phyloP scores from a whole-genome alignment of 2,329 filamentous ascomycete species.

The Stemphylium vesicarium region DNA sequence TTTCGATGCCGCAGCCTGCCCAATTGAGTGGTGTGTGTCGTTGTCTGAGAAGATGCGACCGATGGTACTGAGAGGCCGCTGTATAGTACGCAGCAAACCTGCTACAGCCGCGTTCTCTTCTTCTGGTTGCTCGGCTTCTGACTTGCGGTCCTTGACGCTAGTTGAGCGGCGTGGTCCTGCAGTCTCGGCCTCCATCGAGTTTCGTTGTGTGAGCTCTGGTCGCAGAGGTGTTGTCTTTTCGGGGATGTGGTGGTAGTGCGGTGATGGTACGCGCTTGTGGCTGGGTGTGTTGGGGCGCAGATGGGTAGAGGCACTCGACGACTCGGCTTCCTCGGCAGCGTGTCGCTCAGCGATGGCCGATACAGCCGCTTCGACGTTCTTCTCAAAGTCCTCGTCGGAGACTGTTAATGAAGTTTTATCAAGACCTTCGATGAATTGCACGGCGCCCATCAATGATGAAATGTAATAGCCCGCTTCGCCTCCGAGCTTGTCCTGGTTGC shows the following conservation, averaged over 20 bases:
- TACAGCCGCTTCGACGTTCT: slow-evolving; percentile 94
- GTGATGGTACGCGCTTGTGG: slow-evolving; percentile 51
- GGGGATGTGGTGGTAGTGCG: slow-evolving; percentile 51
- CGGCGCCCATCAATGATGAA: slow-evolving; percentile 92
- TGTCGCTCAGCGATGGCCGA: slow-evolving; percentile 95
- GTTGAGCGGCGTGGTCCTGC: slow-evolving; percentile 63
- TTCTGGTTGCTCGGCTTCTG: slow-evolving; percentile 56
- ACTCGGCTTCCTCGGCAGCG: slow-evolving; percentile 51
- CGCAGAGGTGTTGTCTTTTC: slow-evolving; percentile 59
- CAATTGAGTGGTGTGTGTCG: slow-evolving; percentile 33
- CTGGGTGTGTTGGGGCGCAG: slow-evolving; percentile 30
- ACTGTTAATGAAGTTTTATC: slow-evolving; percentile 94
- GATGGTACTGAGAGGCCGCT: slow-evolving; percentile 87
- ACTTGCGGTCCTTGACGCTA: slow-evolving; percentile 54
- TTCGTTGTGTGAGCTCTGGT: slow-evolving; percentile 65
- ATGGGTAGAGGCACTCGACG: slow-evolving; percentile 20
- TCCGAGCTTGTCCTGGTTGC: slow-evolving; percentile 94
- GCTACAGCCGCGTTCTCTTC: slow-evolving; percentile 79
- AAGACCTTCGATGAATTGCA: slow-evolving; percentile 96
- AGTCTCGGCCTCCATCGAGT: slow-evolving; percentile 66
- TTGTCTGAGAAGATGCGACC: slow-evolving; percentile 92
- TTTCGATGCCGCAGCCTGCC: slow-evolving; percentile 56
- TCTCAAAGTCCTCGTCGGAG: slow-evolving; percentile 92
- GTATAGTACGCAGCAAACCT: slow-evolving; percentile 86
- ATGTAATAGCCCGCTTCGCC: slow-evolving; percentile 99